Conservation (phyloP, 2,329 filamentous ascomycete species). For the Fusarium sp. region DNA sequence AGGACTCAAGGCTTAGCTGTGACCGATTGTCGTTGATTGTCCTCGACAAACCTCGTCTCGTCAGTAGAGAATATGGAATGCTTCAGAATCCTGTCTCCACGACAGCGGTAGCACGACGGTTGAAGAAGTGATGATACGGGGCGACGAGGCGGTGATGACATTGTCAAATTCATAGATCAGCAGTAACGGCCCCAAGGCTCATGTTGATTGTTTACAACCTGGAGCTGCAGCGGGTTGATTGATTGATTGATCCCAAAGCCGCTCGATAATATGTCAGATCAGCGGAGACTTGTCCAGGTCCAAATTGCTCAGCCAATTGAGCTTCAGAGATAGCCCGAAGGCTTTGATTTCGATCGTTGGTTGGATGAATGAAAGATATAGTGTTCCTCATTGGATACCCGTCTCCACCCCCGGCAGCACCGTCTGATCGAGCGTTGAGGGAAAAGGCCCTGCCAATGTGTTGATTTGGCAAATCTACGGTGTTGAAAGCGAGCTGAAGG, state of each 20-base stretch:
- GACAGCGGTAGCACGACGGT: conserved; percentile 13
- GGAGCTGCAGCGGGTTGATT: conserved; percentile 14
- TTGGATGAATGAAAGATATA: conserved; percentile 24
- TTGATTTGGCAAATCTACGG: conserved; percentile 7
- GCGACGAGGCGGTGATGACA: conserved; percentile 1
- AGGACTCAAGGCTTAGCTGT: conserved; percentile 27
- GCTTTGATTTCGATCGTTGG: conserved; percentile 19
- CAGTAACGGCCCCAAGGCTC: conserved; percentile 1
- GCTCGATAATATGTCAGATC: conserved; percentile 37
- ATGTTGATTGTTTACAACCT: conserved; percentile 28
- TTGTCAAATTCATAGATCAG: background rate
- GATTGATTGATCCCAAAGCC: conserved; percentile 8
- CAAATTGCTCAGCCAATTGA: conserved; percentile 21
- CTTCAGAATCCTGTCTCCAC: conserved; percentile 6
- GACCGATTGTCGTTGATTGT: conserved; percentile 29
- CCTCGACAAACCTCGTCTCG: conserved; percentile 3
- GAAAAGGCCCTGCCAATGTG: conserved; percentile 5
- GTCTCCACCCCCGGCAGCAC: conserved; percentile 16
- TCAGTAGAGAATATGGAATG: conserved; percentile 11
- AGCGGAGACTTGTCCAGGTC: conserved; percentile 23
- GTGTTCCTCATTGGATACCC: conserved; percentile 22
- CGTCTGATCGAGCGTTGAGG: conserved; percentile 29
- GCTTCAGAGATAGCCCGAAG: conserved; percentile 3
- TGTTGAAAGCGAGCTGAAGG: conserved; percentile 23
- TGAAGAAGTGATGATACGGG: background rate